Base-by-base conservation (phyloP, 169 alveolate genomes). In the Cryptosporidium felis region DNA sequence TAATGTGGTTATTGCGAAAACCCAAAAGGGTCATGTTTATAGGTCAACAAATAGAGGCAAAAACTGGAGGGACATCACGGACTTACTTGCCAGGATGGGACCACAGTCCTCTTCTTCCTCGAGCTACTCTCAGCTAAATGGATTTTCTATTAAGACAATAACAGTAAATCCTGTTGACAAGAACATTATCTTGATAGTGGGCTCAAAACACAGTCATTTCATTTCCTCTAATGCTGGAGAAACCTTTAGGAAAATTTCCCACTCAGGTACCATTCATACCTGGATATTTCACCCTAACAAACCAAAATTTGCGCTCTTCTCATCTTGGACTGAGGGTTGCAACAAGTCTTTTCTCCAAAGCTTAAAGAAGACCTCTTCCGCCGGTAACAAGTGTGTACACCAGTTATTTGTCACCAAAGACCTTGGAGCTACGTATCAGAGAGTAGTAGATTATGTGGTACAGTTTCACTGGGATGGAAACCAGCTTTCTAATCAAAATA, bases 391-490 rank as follows among this genome's bases (percentile, higher is more conserved):
- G 47, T 95, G 98, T 60, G 93, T 92, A 65, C 98, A 94, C 89
- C 91, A 92, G 61, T 89, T 95, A 60, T 94, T 90, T 66, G 82
- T 92, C 62, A 94, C 97, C 21, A 82, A 91, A 53, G 97, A 95
- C 82, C 79, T 93, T 89, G 98, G 98, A 12, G 80, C 93, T 32
- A 89, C 95, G 0, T 94, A 92, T 89, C 82, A 80, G 88, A 53
- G 90, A 81, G 80, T 81, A 21, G 51, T 53, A 36, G 89, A 82
- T 32, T 95, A 94, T 80, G 97, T 95, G 14, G 97, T 94, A 38
- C 98, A 95, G 88, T 95, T 94, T 80, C 93, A 94, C 80, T 95
- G 98, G 98, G 98, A 97, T 16, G 97, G 94, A 42, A 89, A 79
- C 41, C 85, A 82, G 3, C 80, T 80, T 46, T 51, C 60, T 2